Percentiles rank a stretch among this genome's conserved stretches.
These are phyloP conservation scores for Sporormia fimetaria DNA, from an alignment of 495 filamentous ascomycete genomes.

Conservation along the genomic window DNA sequence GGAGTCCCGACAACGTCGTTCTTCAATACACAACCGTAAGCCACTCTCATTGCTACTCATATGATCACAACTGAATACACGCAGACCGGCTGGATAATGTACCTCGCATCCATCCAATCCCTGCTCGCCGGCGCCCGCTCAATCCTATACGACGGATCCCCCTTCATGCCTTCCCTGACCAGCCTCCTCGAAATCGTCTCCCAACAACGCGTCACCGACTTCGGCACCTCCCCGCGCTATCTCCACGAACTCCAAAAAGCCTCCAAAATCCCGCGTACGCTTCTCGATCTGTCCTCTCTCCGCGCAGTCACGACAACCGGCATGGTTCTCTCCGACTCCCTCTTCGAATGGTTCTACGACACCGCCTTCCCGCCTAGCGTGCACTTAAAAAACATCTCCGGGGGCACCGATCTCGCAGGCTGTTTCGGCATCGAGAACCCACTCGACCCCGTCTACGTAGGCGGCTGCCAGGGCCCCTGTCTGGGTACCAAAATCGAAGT, in stretches of 20 bases:
- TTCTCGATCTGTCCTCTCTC: constrained; percentile 50
- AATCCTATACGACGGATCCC: constrained; percentile 66
- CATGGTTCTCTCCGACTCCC: constrained; percentile 62
- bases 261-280: constrained; percentile 45
- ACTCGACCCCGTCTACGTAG: constrained; percentile 57
- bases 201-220: constrained; percentile 44
- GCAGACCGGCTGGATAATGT: constrained; percentile 77
- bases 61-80: background rate
- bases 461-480: constrained; percentile 52
- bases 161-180: constrained; percentile 53
- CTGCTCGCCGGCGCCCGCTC: constrained; percentile 46
- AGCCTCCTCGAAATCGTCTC: constrained; percentile 49
- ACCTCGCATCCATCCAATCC: constrained; percentile 44
- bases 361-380: constrained; percentile 52
- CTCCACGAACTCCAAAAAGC: constrained; percentile 55
- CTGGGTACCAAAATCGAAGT: constrained; percentile 57
- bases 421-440: constrained; percentile 60
- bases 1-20: constrained; percentile 38
- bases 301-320: constrained; percentile 55
- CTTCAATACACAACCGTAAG: constrained; percentile 43
- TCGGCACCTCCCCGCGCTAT: constrained; percentile 66
- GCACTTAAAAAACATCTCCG: constrained; percentile 62
- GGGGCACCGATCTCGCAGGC: constrained; percentile 66
- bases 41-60: constrained; percentile 21
- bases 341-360: constrained; percentile 79